phyloP scores from a whole-genome alignment of 2,329 filamentous ascomycete genomes.

The Lecanicillium sp. region DNA sequence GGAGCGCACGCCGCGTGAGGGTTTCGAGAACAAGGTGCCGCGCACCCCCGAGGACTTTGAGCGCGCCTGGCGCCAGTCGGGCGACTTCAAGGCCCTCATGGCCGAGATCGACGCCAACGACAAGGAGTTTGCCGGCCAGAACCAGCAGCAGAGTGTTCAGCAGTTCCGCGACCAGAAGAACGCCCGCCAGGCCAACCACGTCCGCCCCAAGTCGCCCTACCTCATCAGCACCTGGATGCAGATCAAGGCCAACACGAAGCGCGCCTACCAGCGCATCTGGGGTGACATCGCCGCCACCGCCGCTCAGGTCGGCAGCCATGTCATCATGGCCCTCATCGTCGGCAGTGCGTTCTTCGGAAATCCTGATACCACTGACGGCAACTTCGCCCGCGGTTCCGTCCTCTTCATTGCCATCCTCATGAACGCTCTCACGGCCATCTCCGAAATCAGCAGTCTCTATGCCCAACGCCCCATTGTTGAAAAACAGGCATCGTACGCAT shows the following conservation, averaged over 20 bases:
- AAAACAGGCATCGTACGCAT: constrained; percentile 43
- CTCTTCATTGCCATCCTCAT: constrained; percentile 56
- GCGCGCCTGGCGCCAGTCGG: constrained; percentile 37
- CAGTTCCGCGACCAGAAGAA: constrained; percentile 43
- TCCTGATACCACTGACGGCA: constrained; percentile 42
- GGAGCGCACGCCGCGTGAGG: constrained; percentile 49
- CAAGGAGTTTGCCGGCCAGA: constrained; percentile 36
- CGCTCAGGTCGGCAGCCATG: constrained; percentile 39
- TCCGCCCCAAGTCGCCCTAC: constrained; percentile 50
- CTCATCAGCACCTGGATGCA: constrained; percentile 51
- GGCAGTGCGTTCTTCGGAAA: constrained; percentile 54
- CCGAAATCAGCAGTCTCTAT: constrained; percentile 45
- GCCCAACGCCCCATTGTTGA: constrained; percentile 42
- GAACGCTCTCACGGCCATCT: constrained; percentile 52
- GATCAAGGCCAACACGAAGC: constrained; percentile 42
- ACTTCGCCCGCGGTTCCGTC: constrained; percentile 49
- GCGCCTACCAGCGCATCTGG: constrained; percentile 47
- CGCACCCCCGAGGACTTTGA: constrained; percentile 66
- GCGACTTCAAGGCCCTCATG: constrained; percentile 36
- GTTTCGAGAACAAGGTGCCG: constrained; percentile 57
- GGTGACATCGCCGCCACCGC: constrained; percentile 44
- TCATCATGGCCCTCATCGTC: constrained; percentile 54
- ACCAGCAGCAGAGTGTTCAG: constrained; percentile 31
- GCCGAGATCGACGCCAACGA: constrained; percentile 47
- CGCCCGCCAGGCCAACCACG: constrained; percentile 45